A percentile compares a stretch with the other conserved stretches of the same genome.
Conservation (phyloP, 768 basidiomycete genomes). For the Lentinula sp. region DNA sequence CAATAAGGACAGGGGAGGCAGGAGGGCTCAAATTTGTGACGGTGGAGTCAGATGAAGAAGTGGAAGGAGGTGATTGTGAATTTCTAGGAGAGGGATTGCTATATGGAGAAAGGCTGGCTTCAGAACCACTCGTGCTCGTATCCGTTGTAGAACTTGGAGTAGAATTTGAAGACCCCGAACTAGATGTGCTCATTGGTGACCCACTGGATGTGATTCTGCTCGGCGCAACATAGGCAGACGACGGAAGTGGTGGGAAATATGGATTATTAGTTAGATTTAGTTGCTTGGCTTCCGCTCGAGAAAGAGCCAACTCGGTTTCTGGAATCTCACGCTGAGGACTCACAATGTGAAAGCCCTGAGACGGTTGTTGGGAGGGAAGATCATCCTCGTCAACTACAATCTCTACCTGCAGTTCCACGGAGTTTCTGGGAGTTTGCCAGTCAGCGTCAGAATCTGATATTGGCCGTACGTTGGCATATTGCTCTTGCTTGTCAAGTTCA, state of each 20-base stretch:
- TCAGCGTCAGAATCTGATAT: not conserved
- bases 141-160: slow-evolving; percentile 5
- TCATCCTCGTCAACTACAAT: not conserved
- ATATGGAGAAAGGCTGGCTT: not conserved
- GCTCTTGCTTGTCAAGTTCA: not conserved
- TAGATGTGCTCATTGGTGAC: slow-evolving; percentile 1
- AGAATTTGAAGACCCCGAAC: slow-evolving; percentile 5
- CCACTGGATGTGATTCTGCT: not conserved
- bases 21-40: not conserved
- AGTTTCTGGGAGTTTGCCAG: not conserved
- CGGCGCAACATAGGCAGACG: not conserved
- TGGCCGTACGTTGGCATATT: not conserved
- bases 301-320: not conserved
- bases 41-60: not conserved
- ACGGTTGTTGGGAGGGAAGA: not conserved
- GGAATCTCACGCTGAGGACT: not conserved
- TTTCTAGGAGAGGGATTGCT: not conserved
- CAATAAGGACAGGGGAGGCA: not conserved
- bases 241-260: slow-evolving; percentile 5
- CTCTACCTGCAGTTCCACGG: not conserved
- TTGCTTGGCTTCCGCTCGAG: not conserved
- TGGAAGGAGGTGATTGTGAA: slow-evolving; percentile 8
- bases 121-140: not conserved
- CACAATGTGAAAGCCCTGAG: not conserved
- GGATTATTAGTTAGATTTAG: slow-evolving; percentile 2